Evolutionary conservation across 2,329 filamentous ascomycete genomes (phyloP), one percentile per base, ranked within the genome.

Genomic region (Aspergillus ochraceoroseus): DNA sequence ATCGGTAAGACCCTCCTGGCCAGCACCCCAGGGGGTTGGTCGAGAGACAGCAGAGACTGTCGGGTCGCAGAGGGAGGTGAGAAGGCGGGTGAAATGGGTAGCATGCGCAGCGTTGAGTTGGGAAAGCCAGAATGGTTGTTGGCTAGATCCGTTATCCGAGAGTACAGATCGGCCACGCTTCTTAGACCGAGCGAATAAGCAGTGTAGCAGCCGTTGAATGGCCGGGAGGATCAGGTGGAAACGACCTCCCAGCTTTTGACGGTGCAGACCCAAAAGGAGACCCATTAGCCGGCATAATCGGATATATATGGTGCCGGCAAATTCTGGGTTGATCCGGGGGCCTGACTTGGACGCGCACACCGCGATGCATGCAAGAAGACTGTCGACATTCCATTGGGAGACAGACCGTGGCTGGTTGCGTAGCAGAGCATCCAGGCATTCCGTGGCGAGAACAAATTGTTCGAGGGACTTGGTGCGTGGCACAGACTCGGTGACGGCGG

Each of bases 61-160:
- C 0, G 79, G 79, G 38, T 78, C 76, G 63, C 76, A 79, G 35
- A 82, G 70, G 0, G 75, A 72, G n/a, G 73, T 73, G 14, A 82
- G 67, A 6, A 82, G 62, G 7, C 76, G 72, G 1, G 75, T 69
- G 49, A 73, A 77, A 27, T 71, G 65, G 1, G 65, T 59, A 2
- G 72, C 73, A 42, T 75, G 73, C 12, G 65, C 61, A 11, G 64
- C 52, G 7, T 61, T 57, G 18, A 71, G 63, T 4, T 55, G 55
- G 7, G 54, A 53, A 26, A 61, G 56, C 59, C 61, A 65, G 46
- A 54, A 56, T 7, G 61, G 58, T 14, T 61, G 57, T 30, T 52
- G 44, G 2, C 38, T 38, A 2, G 39, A 40, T n/a, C 17, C 56
- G 44, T 23, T 57, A 53, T 52, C 49, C 3, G 53, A 51, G 14